These are phyloP conservation scores for Globisporangium perplexum DNA, from an alignment of 352 stramenopile genomes.

Conservation along the genomic window DNA sequence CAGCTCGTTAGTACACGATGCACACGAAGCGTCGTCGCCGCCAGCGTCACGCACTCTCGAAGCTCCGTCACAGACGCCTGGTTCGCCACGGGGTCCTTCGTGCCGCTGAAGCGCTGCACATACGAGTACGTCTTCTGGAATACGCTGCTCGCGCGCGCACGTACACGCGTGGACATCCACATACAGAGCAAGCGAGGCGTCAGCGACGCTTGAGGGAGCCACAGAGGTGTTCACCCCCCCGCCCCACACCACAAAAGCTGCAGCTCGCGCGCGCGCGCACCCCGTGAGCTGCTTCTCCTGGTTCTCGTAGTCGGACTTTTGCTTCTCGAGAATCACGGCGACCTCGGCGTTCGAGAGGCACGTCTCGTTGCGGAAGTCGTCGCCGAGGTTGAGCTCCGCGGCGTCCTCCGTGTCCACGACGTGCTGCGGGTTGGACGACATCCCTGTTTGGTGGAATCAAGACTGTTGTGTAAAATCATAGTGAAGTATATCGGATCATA, in stretches of 20 bases:
- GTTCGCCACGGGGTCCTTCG: constrained; percentile 89
- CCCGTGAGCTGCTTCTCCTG: constrained; percentile 87
- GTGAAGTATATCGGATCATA: too few species aligned
- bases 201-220: too few species aligned
- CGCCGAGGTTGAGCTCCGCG: constrained; percentile 83
- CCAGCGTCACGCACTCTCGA: constrained; percentile 53
- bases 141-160: constrained; percentile 33
- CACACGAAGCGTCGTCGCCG: too few species aligned
- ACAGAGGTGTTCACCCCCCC: too few species aligned
- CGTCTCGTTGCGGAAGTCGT: constrained; percentile 87
- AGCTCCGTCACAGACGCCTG: constrained; percentile 87
- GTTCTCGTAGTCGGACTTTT: constrained; percentile 88
- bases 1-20: not conserved
- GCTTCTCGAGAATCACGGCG: constrained; percentile 88
- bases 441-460: too few species aligned
- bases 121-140: constrained; percentile 92
- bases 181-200: not conserved
- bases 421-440: constrained; percentile 83
- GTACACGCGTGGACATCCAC: not conserved
- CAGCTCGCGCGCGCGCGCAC: constrained; percentile 18
- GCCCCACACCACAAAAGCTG: too few species aligned
- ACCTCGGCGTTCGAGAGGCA: constrained; percentile 89
- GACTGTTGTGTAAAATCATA: too few species aligned
- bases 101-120: constrained; percentile 88
- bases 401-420: constrained; percentile 89